Conservation (phyloP, 2,329 filamentous ascomycete species). For the Colletotrichum shisoi region DNA sequence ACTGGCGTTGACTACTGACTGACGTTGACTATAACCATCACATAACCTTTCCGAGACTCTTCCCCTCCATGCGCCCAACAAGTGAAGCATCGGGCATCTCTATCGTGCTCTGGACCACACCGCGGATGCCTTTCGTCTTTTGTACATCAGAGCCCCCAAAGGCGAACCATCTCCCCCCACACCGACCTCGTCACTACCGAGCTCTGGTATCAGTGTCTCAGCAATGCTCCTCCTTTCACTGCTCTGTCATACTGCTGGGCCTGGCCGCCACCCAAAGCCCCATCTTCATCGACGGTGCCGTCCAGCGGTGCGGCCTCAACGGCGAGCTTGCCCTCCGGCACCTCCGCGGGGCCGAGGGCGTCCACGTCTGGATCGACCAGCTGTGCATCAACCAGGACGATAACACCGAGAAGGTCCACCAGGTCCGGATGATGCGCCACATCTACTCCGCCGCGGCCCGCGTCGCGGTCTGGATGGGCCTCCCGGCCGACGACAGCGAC, state of each 20-base stretch:
- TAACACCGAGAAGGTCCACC: conserved; percentile 22
- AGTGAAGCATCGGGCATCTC: neutral
- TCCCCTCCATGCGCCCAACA: neutral
- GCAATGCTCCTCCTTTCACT: neutral
- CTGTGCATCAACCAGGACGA: conserved; percentile 28
- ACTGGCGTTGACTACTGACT: too few relatives aligned
- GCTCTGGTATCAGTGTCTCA: neutral
- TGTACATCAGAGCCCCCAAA: conserved; percentile 7
- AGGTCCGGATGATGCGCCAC: conserved; percentile 26
- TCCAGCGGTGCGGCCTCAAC: neutral
- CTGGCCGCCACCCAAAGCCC: neutral
- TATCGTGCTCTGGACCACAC: conserved; percentile 1
- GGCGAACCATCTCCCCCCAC: neutral
- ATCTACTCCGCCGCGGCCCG: conserved; percentile 26
- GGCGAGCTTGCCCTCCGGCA: conserved; percentile 19
- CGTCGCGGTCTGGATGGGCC: conserved; percentile 28
- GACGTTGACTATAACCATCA: neutral
- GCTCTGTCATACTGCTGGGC: conserved; percentile 24
- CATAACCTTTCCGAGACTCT: neutral
- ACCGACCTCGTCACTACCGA: neutral
- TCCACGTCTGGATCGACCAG: conserved; percentile 26
- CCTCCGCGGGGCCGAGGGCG: conserved; percentile 7
- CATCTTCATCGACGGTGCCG: neutral
- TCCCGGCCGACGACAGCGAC: neutral
- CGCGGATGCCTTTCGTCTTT: conserved; percentile 14